These are phyloP conservation scores for Lodderomyces jiufengensis DNA, from an alignment of 1,139 yeast species.

Conservation along the genomic window DNA sequence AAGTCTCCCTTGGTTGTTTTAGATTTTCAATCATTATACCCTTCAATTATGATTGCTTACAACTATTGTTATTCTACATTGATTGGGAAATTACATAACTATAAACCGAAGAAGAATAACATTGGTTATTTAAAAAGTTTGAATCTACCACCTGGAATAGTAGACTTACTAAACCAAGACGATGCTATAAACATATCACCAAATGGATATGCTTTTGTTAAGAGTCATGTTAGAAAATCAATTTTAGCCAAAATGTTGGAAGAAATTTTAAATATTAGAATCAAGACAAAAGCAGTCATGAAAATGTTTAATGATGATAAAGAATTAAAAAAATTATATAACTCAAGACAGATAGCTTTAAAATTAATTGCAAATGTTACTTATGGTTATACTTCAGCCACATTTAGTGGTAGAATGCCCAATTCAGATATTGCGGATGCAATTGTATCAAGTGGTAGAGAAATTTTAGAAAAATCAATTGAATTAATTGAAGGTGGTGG, in stretches of 20 bases:
- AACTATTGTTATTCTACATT: constrained; percentile 90
- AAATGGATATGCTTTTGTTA: constrained; percentile 79
- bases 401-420: constrained; percentile 96
- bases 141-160: constrained; percentile 53
- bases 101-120: constrained; percentile 35
- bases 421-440: constrained; percentile 93
- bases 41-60: constrained; percentile 87
- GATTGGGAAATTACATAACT: constrained; percentile 63
- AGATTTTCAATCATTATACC: constrained; percentile 92
- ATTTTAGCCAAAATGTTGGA: constrained; percentile 77
- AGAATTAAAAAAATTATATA: constrained; percentile 53
- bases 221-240: constrained; percentile 63
- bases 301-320: constrained; percentile 43
- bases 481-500: constrained; percentile 57
- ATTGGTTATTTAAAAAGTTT: constrained; percentile 41
- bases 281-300: constrained; percentile 76
- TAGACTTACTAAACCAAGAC: constrained; percentile 50
- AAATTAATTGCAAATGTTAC: constrained; percentile 93
- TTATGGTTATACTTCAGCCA: constrained; percentile 92
- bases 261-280: constrained; percentile 76
- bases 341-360: constrained; percentile 80
- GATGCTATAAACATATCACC: constrained; percentile 65
- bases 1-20: constrained; percentile 85
- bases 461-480: constrained; percentile 70
- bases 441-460: constrained; percentile 88